phyloP scores from a whole-genome alignment of 768 basidiomycete genomes.

The Tricholoma saponaceum region DNA sequence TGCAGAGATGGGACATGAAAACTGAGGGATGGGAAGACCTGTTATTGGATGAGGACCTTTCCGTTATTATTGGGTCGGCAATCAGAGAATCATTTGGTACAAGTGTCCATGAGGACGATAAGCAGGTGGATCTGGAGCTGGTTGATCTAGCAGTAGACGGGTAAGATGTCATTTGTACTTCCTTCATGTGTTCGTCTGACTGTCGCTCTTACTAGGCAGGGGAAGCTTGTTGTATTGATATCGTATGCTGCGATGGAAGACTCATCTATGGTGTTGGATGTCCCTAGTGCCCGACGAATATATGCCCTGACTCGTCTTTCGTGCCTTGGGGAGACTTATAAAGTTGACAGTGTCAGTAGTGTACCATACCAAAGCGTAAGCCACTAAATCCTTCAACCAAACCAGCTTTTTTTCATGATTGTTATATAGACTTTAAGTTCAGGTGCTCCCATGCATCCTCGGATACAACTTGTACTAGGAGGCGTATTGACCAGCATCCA shows the following conservation, averaged over 20 bases:
- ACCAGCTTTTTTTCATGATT: neutral
- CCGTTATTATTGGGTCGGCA: constrained; percentile 40
- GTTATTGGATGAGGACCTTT: constrained; percentile 52
- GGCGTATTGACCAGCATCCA: constrained; percentile 59
- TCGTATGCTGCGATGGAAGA: constrained; percentile 62
- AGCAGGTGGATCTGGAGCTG: constrained; percentile 65
- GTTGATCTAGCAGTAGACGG: constrained; percentile 63
- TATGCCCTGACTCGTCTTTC: constrained; percentile 59
- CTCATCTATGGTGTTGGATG: constrained; percentile 30
- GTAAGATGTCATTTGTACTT: constrained; percentile 29
- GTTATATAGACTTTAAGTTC: constrained; percentile 53
- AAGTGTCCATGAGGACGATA: constrained; percentile 33
- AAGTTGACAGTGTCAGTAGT: constrained; percentile 43
- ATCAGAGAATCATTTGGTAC: constrained; percentile 40
- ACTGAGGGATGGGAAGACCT: constrained; percentile 70
- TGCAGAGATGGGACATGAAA: constrained; percentile 71
- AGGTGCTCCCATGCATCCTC: constrained; percentile 68
- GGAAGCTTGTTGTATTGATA: constrained; percentile 55
- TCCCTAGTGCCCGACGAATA: constrained; percentile 49
- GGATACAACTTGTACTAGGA: constrained; percentile 56
- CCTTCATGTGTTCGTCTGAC: constrained; percentile 3
- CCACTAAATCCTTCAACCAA: constrained; percentile 1
- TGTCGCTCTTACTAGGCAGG: constrained; percentile 31
- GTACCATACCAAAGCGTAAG: constrained; percentile 79
- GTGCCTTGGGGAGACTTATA: constrained; percentile 36